A percentile compares a stretch with the other conserved stretches of the same genome.
Conservation (phyloP, 1,284 basidiomycete species). For the Heterobasidion annosum region DNA sequence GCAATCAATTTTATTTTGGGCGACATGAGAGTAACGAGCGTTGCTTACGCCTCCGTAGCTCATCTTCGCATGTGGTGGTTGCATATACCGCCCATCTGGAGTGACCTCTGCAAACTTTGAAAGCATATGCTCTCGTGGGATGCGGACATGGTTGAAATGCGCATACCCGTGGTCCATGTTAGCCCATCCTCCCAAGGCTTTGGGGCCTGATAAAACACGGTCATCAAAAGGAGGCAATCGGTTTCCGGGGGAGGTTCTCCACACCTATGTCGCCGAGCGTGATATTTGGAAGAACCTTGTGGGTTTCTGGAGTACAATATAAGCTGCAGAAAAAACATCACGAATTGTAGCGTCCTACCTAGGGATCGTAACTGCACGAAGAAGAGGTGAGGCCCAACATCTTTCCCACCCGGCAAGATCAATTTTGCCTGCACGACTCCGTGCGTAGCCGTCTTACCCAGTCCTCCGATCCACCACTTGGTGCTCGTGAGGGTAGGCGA, state of each 20-base stretch:
- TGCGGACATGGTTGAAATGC: constrained; percentile 61
- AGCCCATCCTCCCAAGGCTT: constrained; percentile 45
- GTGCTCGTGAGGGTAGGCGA: constrained; percentile 69
- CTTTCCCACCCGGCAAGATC: constrained; percentile 52
- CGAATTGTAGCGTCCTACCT: constrained; percentile 20
- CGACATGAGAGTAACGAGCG: not conserved
- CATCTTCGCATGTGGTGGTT: constrained; percentile 66
- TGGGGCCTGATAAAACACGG: constrained; percentile 38
- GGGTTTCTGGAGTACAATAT: constrained; percentile 34
- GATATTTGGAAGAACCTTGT: constrained; percentile 55
- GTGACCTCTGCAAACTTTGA: constrained; percentile 69
- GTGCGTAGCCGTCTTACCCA: constrained; percentile 71
- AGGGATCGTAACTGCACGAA: constrained; percentile 60
- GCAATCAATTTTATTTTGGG: constrained; percentile 1
- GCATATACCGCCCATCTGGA: constrained; percentile 55
- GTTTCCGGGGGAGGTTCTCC: not conserved
- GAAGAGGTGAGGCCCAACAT: constrained; percentile 73
- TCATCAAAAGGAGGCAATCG: not conserved
- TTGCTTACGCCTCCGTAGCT: constrained; percentile 66
- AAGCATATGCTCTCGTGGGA: constrained; percentile 71
- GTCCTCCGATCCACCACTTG: constrained; percentile 80
- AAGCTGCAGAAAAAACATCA: not conserved
- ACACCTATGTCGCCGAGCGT: constrained; percentile 69
- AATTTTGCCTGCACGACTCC: constrained; percentile 74
- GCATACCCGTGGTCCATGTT: constrained; percentile 67